Evolutionary conservation across 2,329 filamentous ascomycete species (phyloP).

Genomic region (Aspergillus calidoustus): DNA sequence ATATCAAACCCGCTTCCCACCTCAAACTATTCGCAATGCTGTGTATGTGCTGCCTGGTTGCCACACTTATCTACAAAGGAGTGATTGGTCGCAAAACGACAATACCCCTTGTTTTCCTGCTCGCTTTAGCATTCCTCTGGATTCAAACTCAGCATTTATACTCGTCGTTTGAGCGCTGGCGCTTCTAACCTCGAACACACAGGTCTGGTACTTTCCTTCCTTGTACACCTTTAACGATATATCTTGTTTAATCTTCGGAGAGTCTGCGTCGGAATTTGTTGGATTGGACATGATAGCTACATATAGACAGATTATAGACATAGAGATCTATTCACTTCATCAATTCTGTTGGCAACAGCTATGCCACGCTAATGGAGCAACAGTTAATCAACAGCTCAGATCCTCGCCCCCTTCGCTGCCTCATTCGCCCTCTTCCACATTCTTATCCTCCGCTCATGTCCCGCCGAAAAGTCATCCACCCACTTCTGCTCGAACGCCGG

Average conservation of each 20-base stretch:
- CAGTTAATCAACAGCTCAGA: neutral
- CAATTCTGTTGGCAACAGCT: neutral
- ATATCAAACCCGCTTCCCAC: conserved; percentile 1
- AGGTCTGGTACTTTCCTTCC: neutral
- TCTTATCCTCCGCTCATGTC: conserved; percentile 59
- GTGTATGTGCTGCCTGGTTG: conserved; percentile 25
- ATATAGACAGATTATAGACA: conserved; percentile 13
- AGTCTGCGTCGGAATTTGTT: neutral
- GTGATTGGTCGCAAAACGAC: conserved; percentile 9
- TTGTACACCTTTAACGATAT: neutral
- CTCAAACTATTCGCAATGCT: conserved; percentile 15
- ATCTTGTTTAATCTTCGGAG: neutral
- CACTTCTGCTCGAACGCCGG: conserved; percentile 50
- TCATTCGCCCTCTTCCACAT: conserved; percentile 63
- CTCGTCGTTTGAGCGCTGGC: neutral
- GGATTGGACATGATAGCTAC: neutral
- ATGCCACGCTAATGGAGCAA: neutral
- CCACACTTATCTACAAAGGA: conserved; percentile 6
- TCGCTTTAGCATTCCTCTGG: neutral
- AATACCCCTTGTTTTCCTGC: conserved; percentile 6
- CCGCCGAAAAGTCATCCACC: conserved; percentile 55
- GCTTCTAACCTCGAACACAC: conserved; percentile 9
- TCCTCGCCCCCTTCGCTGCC: conserved; percentile 12
- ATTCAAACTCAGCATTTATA: neutral
- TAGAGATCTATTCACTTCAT: neutral